These are phyloP conservation scores for Parietichytrium sp. DNA, from an alignment of 108 stramenopile species.

Conservation along the genomic window DNA sequence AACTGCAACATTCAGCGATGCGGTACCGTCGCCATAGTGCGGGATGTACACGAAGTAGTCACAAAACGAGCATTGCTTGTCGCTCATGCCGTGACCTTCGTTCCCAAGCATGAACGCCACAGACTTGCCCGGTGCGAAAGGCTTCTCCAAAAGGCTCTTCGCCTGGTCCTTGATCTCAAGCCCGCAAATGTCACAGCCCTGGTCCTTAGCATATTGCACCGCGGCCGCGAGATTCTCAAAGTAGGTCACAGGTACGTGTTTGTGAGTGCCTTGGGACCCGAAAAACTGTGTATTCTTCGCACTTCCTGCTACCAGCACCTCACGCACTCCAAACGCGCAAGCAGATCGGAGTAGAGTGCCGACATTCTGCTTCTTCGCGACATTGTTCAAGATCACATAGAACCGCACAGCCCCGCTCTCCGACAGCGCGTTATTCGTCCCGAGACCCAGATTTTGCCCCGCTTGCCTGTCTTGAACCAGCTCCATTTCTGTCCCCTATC, in stretches of 20 bases:
- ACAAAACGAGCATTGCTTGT: slow-evolving; percentile 29
- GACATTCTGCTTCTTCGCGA: slow-evolving; percentile 41
- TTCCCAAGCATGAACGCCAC: slow-evolving; percentile 48
- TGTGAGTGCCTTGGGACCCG: neutral
- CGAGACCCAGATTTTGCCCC: neutral
- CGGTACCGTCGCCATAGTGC: slow-evolving; percentile 48
- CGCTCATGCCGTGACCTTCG: slow-evolving; percentile 44
- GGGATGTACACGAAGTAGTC: slow-evolving; percentile 53
- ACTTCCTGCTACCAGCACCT: neutral
- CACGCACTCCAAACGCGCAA: slow-evolving; percentile 35
- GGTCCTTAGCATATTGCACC: neutral
- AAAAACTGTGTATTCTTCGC: slow-evolving; percentile 14
- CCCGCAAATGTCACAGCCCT: slow-evolving; percentile 17
- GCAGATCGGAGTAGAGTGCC: slow-evolving; percentile 36
- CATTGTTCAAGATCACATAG: slow-evolving; percentile 23
- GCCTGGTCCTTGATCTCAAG: slow-evolving; percentile 47
- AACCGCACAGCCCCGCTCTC: neutral
- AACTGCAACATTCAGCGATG: slow-evolving; percentile 45
- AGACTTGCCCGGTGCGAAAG: slow-evolving; percentile 6
- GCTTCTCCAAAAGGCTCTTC: neutral
- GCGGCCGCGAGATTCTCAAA: neutral
- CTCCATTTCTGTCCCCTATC: no score
- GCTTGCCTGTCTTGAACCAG: no score
- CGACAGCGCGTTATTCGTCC: neutral
- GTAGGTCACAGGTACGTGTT: neutral